Base-by-base conservation (phyloP, 345 rosid genomes). In the Triadica sebifera region DNA sequence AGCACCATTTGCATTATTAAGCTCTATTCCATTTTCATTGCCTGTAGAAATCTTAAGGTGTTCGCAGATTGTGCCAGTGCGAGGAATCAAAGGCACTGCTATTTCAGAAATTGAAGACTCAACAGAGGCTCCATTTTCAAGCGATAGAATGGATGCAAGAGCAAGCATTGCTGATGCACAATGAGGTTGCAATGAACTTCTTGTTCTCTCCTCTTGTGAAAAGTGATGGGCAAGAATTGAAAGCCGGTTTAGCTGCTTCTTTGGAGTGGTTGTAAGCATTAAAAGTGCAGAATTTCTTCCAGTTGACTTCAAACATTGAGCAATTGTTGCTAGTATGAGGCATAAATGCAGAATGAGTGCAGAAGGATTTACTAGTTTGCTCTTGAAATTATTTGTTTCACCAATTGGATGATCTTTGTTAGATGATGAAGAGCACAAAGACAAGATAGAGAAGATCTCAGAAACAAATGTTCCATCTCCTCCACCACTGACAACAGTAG, bases 111-210 rank as follows among this genome's bases (percentile, higher is more conserved):
- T 81, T 25, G 94, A 83, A 74, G 97, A 89, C 81, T 87, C 94
- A 56, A 87, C 89, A 43, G 98, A 83, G 73, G 90, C 75, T 74
- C 88, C 95, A 69, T 74, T 82, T 85, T 95, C 99, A 84, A 95
- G 99, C 68, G 92, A 89, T 63, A 95, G 85, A 84, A 95, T 93
- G 65, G 97, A 91, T 74, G 99, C 91, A 74, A 93, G 80, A 81
- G 98, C 93, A 77, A 93, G 86, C 99, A 93, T 95, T 76, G 97
- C 96, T 74, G 98, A 87, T 22, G 97, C 89, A 80, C 86, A 85
- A 76, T 89, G 90, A 79, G 83, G 84, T 74, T 87, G 87, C 83
- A 89, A 83, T 61, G 87, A 80, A 76, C 78, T 80, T 74, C 84
- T 87, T 22, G 86, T 79, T 75, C 84, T 82, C 67, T 88, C 93